Conservation (phyloP, 2,329 filamentous ascomycete species). For the Colletotrichum ledebouriae region DNA sequence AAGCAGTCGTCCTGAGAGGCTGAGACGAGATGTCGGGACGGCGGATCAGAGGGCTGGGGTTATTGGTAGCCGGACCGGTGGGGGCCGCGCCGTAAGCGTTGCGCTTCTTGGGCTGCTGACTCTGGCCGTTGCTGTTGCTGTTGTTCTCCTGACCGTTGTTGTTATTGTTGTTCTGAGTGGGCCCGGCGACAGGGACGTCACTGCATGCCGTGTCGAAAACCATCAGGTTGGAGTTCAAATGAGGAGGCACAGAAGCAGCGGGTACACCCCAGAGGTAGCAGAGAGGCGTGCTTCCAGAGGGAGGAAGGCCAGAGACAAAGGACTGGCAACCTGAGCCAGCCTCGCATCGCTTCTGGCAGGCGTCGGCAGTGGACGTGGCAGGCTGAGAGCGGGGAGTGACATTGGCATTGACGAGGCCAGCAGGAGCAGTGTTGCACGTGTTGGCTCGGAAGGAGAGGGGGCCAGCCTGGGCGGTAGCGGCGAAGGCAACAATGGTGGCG, state of each 20-base stretch:
- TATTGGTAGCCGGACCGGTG: conserved; percentile 25
- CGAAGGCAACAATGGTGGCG: conserved; percentile 20
- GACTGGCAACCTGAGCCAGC: conserved; percentile 23
- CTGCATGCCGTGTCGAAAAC: conserved; percentile 36
- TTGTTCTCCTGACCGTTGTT: no score
- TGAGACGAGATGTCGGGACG: conserved; percentile 18
- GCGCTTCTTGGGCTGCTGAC: conserved; percentile 18
- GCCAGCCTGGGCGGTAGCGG: conserved; percentile 26
- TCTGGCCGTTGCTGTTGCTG: not conserved
- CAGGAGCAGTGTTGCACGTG: conserved; percentile 27
- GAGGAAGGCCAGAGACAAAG: conserved; percentile 29
- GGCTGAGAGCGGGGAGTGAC: conserved; percentile 30
- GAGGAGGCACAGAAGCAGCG: conserved; percentile 24
- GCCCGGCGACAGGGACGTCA: conserved; percentile 18
- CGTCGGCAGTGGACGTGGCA: conserved; percentile 25
- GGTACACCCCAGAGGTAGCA: conserved; percentile 35
- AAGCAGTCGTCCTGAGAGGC: conserved; percentile 34
- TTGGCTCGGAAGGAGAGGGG: conserved; percentile 22
- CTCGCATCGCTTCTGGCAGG: conserved; percentile 35
- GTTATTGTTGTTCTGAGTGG: conserved; percentile 24
- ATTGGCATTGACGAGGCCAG: conserved; percentile 13
- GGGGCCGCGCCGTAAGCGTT: conserved; percentile 36
- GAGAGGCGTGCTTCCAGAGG: conserved; percentile 15
- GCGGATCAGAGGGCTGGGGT: conserved; percentile 24
- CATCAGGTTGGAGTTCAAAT: conserved; percentile 30